These are phyloP conservation scores for Sclerotinia borealis DNA, from an alignment of 2,329 filamentous ascomycete genomes.

Conservation along the genomic window DNA sequence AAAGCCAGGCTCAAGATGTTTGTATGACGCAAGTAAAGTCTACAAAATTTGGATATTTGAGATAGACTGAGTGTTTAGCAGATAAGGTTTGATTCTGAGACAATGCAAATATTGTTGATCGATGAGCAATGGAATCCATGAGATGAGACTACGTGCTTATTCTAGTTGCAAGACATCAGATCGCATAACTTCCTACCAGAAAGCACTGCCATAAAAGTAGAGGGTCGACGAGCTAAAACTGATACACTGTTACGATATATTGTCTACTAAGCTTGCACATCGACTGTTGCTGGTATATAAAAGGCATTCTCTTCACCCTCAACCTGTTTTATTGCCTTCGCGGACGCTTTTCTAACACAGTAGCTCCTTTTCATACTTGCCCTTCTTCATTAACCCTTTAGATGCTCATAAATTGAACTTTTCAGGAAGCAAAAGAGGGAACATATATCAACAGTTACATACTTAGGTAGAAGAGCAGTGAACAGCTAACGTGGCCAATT, in stretches of 20 bases:
- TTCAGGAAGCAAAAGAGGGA: background rate
- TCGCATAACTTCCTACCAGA: background rate
- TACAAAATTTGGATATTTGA: background rate
- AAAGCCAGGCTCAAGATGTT: background rate
- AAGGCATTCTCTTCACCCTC: conserved; percentile 33
- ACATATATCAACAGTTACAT: background rate
- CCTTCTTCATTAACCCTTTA: too few relatives aligned
- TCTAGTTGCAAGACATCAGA: background rate
- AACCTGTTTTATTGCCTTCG: conserved; percentile 51
- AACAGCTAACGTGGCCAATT: background rate
- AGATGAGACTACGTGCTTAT: conserved; percentile 55
- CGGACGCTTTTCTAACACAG: conserved; percentile 52
- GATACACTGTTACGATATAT: conserved; percentile 56
- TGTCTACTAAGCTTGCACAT: conserved; percentile 70
- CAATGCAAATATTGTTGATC: conserved; percentile 51
- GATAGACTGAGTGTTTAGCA: background rate
- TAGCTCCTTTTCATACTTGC: too few relatives aligned
- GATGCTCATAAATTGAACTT: background rate
- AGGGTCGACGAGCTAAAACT: conserved; percentile 49
- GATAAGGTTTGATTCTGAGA: conserved; percentile 42
- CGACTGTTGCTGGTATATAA: conserved; percentile 44
- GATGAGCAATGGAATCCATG: conserved; percentile 63
- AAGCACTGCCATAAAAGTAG: conserved; percentile 73
- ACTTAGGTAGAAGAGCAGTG: background rate
- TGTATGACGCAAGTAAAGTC: background rate